These are phyloP conservation scores for Pythium aristosporum DNA, from an alignment of 352 stramenopile species.

Conservation along the genomic window DNA sequence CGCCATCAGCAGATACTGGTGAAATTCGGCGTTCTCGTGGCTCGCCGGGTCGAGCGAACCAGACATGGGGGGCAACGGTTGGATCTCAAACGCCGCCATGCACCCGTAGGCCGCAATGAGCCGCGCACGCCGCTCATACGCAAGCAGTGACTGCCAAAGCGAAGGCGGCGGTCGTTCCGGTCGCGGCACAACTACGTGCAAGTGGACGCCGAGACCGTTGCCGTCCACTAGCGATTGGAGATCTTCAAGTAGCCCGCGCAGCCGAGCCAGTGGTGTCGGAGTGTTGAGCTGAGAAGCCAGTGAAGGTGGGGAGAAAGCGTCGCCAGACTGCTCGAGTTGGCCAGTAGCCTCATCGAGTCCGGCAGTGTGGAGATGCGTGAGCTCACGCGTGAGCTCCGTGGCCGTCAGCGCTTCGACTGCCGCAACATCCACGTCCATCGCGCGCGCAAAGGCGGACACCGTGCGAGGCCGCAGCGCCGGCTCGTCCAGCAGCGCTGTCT, in stretches of 20 bases:
- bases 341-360: neutral
- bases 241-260: conserved; percentile 1
- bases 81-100: conserved; percentile 19
- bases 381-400: conserved; percentile 19
- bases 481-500: conserved; percentile 27
- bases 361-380: conserved; percentile 1
- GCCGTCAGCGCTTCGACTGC: conserved; percentile 21
- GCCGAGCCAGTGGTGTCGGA: neutral
- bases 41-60: neutral
- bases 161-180: conserved; percentile 25
- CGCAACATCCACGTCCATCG: conserved; percentile 1
- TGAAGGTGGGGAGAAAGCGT: neutral
- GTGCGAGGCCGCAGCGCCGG: conserved; percentile 12
- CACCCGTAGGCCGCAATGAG: conserved; percentile 35
- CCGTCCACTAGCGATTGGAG: conserved; percentile 25
- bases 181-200: conserved; percentile 28
- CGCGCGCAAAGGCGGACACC: conserved; percentile 6
- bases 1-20: no score
- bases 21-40: no score
- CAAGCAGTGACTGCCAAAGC: conserved; percentile 43
- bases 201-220: conserved; percentile 27
- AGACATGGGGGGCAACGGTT: no score
- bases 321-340: neutral
- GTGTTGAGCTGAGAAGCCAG: neutral
- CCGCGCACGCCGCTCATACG: conserved; percentile 35